Evolutionary conservation across 352 stramenopile genomes (phyloP), one percentile per base, ranked within the genome.

Genomic region (Phytophthora aleatoria): DNA sequence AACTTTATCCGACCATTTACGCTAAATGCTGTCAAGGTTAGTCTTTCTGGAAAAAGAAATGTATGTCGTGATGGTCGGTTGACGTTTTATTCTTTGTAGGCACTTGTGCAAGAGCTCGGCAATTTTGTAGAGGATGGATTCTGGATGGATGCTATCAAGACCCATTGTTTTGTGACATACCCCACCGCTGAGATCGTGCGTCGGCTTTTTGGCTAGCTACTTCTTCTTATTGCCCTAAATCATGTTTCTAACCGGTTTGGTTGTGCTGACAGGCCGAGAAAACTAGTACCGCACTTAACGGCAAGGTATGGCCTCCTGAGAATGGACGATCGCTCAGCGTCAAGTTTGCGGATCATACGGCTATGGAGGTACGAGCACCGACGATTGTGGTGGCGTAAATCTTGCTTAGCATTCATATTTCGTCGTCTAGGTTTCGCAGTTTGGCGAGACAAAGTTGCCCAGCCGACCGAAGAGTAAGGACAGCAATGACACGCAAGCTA

Each of bases 91-190:
- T 15, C 36, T 41, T 57, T 24, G 15, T 41, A 92, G 83, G 55
- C 60, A 39, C 72, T 89, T 28, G 72, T 92, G 28, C 84, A 91
- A 66, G 67, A 86, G 33, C 42, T 70, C 43, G 78, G 79, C 2
- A 6, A 53, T 12, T 90, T 87, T 64, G 79, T 93, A 27, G 79
- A 91, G 20, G 71, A 79, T 50, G 87, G 85, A 0, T 94, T 96
- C 60, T 96, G 87, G 87, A 96, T 96, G 81, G 82, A 96, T 71
- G 53, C 56, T 54, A 96, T 96, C 64, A 96, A 96, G 71, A 95
- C 85, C 1, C 85, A 95, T 61, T 96, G 85, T 69, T 96, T 85
- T 53, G 85, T 93, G 57, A 93, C 87, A 30, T 94, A 89, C 57
- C 49, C 60, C 12, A 71, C 57, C 8, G 28, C 52, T n/a, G 79